Conservation (phyloP, 192 early-diverging fungal genomes). For the Podila clonocystis region DNA sequence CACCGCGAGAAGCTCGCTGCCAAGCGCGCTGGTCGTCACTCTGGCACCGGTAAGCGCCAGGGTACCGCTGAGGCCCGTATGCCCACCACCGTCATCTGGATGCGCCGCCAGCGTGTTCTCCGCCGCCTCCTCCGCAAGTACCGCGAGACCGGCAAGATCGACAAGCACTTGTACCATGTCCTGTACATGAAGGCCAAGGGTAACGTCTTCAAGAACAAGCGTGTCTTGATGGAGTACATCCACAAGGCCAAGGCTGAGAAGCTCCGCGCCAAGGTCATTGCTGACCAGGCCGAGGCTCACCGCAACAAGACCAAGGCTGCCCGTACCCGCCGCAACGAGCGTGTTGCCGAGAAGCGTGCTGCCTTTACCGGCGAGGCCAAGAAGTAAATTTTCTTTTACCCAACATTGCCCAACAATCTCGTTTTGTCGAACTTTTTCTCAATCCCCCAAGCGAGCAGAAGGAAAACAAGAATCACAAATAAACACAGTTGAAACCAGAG, state of each 20-base stretch:
- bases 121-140: conserved; percentile 96
- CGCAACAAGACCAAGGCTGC: conserved; percentile 95
- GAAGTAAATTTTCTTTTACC: conserved; percentile 38
- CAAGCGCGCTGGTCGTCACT: conserved; percentile 98
- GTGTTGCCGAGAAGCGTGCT: conserved; percentile 91
- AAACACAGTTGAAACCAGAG: neutral
- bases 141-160: conserved; percentile 98
- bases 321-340: conserved; percentile 89
- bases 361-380: conserved; percentile 64
- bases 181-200: conserved; percentile 99
- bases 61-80: conserved; percentile 99
- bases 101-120: conserved; percentile 97
- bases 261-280: conserved; percentile 88
- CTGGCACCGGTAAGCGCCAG: conserved; percentile 91
- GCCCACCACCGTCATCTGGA: conserved; percentile 95
- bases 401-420: neutral
- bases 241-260: conserved; percentile 99
- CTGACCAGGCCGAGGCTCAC: conserved; percentile 99
- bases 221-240: conserved; percentile 99
- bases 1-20: conserved; percentile 90
- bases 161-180: conserved; percentile 95
- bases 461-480: neutral
- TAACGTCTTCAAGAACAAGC: conserved; percentile 99
- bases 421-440: neutral
- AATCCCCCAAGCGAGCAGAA: neutral